Conservation (phyloP, 805 yeast genomes). For the Metschnikowia cerradonensis region DNA sequence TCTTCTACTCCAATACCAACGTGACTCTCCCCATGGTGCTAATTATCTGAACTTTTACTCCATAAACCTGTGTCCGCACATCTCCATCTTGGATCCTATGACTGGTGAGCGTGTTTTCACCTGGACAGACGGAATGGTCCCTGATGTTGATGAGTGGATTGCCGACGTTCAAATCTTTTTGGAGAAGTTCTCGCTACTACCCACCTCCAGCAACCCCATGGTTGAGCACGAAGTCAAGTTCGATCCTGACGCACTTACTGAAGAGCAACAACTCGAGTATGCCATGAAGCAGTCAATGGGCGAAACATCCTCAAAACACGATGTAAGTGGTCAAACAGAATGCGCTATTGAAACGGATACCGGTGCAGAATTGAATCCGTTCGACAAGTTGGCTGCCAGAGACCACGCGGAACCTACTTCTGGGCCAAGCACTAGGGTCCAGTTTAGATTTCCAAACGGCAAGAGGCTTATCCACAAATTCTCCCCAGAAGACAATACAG, state of each 20-base stretch:
- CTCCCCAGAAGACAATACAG: slow-evolving; percentile 47
- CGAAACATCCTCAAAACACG: slow-evolving; percentile 13
- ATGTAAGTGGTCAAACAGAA: slow-evolving; percentile 21
- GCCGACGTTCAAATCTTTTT: slow-evolving; percentile 70
- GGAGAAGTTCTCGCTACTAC: slow-evolving; percentile 57
- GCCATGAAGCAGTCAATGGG: slow-evolving; percentile 67
- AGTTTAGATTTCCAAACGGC: slow-evolving; percentile 88
- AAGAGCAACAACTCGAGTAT: slow-evolving; percentile 77
- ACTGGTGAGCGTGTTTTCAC: slow-evolving; percentile 84
- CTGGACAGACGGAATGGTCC: slow-evolving; percentile 67
- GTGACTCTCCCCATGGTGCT: slow-evolving; percentile 70
- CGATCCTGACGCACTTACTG: slow-evolving; percentile 64
- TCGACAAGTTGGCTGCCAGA: slow-evolving; percentile 47
- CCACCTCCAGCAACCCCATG: slow-evolving; percentile 60
- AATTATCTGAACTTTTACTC: slow-evolving; percentile 72
- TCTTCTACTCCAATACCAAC: slow-evolving; percentile 79
- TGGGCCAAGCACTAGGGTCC: slow-evolving; percentile 69
- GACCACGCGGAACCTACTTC: slow-evolving; percentile 62
- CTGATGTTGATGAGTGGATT: slow-evolving; percentile 56
- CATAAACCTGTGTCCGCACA: slow-evolving; percentile 72
- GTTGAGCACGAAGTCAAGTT: slow-evolving; percentile 55
- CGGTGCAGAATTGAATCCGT: slow-evolving; percentile 32
- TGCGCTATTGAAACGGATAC: slow-evolving; percentile 17
- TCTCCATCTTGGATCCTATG: slow-evolving; percentile 88
- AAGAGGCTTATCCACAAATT: slow-evolving; percentile 73